A percentile compares a stretch with the other conserved stretches of the same genome.
Evolutionary conservation across 2,329 filamentous ascomycete genomes (phyloP).

Genomic region (Ceratocystis papillata): DNA sequence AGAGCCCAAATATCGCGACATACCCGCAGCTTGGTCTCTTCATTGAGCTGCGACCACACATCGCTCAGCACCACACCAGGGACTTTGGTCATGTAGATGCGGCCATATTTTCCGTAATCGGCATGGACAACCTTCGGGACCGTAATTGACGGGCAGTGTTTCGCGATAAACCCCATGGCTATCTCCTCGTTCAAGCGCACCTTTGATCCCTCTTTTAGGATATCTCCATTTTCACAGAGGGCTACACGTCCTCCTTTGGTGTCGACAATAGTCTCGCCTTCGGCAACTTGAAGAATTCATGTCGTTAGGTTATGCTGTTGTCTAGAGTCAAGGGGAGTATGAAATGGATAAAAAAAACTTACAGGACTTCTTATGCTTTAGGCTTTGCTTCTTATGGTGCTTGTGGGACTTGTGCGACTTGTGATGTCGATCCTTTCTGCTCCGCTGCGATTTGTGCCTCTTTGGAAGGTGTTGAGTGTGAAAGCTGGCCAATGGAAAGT

Average conservation of each 20-base stretch:
- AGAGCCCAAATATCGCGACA: slow-evolving; percentile 13
- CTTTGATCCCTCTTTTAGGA: slow-evolving; percentile 15
- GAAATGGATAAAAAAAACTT: background rate
- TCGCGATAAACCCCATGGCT: slow-evolving; percentile 14
- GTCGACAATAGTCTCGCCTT: background rate
- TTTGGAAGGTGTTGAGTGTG: background rate
- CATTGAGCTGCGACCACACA: background rate
- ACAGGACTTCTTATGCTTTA: background rate
- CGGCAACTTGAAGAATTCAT: background rate
- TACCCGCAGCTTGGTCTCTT: slow-evolving; percentile 3
- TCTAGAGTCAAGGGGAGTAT: background rate
- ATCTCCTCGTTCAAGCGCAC: slow-evolving; percentile 13
- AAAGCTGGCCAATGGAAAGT: background rate
- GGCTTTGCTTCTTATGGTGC: background rate
- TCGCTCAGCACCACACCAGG: background rate
- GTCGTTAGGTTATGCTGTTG: background rate
- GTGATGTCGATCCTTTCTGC: background rate
- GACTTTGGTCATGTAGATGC: slow-evolving; percentile 15
- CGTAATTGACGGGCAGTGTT: background rate
- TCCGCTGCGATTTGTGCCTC: background rate
- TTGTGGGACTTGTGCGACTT: background rate
- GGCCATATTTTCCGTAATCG: slow-evolving; percentile 1
- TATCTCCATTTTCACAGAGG: background rate
- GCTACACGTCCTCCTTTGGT: slow-evolving; percentile 10
- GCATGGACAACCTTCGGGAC: slow-evolving; percentile 7